These are phyloP conservation scores for Diaporthe aspalathi DNA, from an alignment of 2,329 filamentous ascomycete species.

Conservation along the genomic window DNA sequence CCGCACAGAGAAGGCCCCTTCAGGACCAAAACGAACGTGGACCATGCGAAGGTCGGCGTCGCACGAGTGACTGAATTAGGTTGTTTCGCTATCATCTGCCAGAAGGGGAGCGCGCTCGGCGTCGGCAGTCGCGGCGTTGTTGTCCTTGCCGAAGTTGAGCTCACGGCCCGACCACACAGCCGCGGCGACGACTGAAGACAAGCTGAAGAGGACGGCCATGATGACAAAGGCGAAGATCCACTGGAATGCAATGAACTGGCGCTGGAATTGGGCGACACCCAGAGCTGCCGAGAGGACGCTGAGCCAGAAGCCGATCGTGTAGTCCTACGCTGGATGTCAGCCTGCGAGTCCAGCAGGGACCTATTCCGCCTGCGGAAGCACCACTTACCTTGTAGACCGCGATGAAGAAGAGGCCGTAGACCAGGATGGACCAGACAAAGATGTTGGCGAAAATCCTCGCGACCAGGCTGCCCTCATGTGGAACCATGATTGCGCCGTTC, in stretches of 20 bases:
- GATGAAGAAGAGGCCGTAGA: slow-evolving; percentile 82
- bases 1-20: not conserved
- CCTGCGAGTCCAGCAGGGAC: not conserved
- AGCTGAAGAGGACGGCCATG: slow-evolving; percentile 78
- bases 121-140: slow-evolving; percentile 55
- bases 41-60: not conserved
- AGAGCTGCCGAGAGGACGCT: slow-evolving; percentile 79
- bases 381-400: slow-evolving; percentile 73
- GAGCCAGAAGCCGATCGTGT: slow-evolving; percentile 83
- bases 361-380: not conserved
- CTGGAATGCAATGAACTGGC: slow-evolving; percentile 81
- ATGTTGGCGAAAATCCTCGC: slow-evolving; percentile 87
- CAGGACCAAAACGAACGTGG: not conserved
- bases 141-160: slow-evolving; percentile 59
- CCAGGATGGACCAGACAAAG: slow-evolving; percentile 86
- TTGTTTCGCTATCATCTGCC: slow-evolving; percentile 58
- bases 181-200: slow-evolving; percentile 73
- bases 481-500: slow-evolving; percentile 87
- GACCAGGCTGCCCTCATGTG: slow-evolving; percentile 71
- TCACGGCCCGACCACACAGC: slow-evolving; percentile 72
- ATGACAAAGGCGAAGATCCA: slow-evolving; percentile 94
- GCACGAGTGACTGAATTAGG: not conserved
- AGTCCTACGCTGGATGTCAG: slow-evolving; percentile 60
- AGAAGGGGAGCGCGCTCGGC: slow-evolving; percentile 72
- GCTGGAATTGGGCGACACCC: slow-evolving; percentile 80